Base-by-base conservation (phyloP, 306 rosid species). In the Cicer arietinum region DNA sequence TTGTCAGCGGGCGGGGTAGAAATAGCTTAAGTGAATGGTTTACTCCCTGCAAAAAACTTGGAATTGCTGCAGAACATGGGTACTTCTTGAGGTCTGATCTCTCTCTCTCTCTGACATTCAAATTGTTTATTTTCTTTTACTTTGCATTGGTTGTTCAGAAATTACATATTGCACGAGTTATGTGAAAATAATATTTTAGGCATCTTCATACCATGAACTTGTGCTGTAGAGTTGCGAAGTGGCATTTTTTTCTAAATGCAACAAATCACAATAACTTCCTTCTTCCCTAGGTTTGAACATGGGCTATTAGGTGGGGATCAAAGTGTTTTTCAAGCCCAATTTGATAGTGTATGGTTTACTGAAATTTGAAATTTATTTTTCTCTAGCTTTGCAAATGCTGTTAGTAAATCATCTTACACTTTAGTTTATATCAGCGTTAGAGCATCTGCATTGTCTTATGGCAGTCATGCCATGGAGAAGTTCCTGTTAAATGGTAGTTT, bases 61-160 rank as follows among this genome's bases (percentile, higher is more conserved):
- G 96, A 83, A 84, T 89, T 77, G 96, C 96, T 1, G 96, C 96
- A 16, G 92, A 91, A 81, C 94, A 91, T 81, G 94, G 96, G 56
- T 91, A 84, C 72, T 87, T 87, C 80, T 61, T 89, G 76, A 89
- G 96, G 96, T 91, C n/a, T 57, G 85, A 7, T 13, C 53, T 42
- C 52, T 18, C 72, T 68, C 73, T 51, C 67, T 40, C 12, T 67
- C 50, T 20, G 40, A 67, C 8, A 25, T 66, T 4, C 10, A 59
- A 77, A 62, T 45, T 22, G 9, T 48, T 52, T 54, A 52, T 18
- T 59, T 35, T 8, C 13, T 69, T 77, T 44, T 40, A 40, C 59
- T 75, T 47, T 17, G 22, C 40, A 35, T 50, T 50, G 70, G 40
- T 35, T 65, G 56, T 10, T 61, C 59, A 70, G 17, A 43, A 12